Evolutionary conservation across 331 rosid genomes (phyloP), one percentile per base, ranked within the genome.

Genomic region (Acacia concinna): DNA sequence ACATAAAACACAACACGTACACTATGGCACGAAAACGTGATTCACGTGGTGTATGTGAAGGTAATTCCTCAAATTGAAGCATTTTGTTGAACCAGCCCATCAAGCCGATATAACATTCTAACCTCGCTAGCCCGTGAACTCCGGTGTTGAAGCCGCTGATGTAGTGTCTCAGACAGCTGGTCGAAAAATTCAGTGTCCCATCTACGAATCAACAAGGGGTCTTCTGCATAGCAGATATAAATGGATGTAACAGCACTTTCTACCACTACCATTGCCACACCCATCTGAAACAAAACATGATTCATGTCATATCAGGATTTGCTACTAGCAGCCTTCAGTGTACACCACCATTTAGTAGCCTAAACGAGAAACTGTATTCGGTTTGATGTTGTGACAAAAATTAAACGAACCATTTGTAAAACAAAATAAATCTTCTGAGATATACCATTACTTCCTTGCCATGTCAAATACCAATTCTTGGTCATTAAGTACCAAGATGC

Each of bases 211-310:
- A 91, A 75, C 68, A 85, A 66, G 18, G 96, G 96, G 76, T 91
- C 91, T 85, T 88, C 96, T 15, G 96, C 96, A 40, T 88, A 91
- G 75, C 96, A 91, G 37, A 91, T 87, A 75, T 91, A 91, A 47
- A 91, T 88, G 64, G 96, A 91, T 28, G 96, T 91, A 74, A 91
- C 93, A 0, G 96, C 93, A 59, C 96, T 89, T 87, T 91, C 96
- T 72, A 91, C 96, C 43, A 91, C 91, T 44, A 82, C 96, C 88
- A 88, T 89, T 41, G 93, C 96, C 34, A 91, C 69, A 74, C 96
- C 96, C 67, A 89, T 88, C 93, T 91, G 87, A 68, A 88, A 75
- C 66, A 17, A 15, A 56, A 57, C 52, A 76, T 35, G 27, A 31
- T 32, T 62, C 64, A 71, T 51, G 59, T 49, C 57, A 54, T 54